Percentiles rank a stretch among this genome's conserved stretches.
Conservation (phyloP, 148 eudicot species). For the Cornus controversa region DNA sequence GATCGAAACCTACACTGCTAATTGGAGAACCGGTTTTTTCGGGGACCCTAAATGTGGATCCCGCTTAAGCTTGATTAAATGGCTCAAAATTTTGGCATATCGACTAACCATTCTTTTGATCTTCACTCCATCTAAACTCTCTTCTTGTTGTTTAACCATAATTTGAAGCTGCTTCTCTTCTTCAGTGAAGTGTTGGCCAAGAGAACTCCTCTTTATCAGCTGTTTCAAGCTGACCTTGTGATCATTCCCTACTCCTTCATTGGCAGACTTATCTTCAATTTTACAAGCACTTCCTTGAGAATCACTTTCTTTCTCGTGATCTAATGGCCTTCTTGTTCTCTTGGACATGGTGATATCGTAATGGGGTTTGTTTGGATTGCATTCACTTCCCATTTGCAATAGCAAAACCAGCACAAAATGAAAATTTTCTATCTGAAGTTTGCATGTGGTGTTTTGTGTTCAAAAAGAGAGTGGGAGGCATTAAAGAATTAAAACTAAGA, state of each 20-base stretch:
- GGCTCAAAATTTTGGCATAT: slow-evolving; percentile 27
- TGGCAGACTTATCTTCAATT: not conserved
- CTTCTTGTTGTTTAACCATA: slow-evolving; percentile 23
- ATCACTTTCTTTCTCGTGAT: slow-evolving; percentile 8
- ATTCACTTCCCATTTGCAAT: slow-evolving; percentile 33
- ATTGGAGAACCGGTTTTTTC: slow-evolving; percentile 10
- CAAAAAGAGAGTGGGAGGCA: no score
- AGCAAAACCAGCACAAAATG: not conserved
- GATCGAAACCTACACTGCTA: not conserved
- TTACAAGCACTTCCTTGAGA: not conserved
- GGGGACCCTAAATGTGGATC: slow-evolving; percentile 7
- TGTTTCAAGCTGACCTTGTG: slow-evolving; percentile 38
- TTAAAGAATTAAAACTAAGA: not conserved
- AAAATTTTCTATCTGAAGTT: no score
- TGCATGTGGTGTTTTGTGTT: no score
- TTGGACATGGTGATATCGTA: slow-evolving; percentile 42
- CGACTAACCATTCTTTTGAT: slow-evolving; percentile 32
- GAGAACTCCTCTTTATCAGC: slow-evolving; percentile 28
- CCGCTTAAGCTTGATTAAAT: slow-evolving; percentile 33
- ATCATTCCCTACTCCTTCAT: slow-evolving; percentile 6
- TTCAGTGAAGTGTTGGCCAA: slow-evolving; percentile 35
- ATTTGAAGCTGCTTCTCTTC: slow-evolving; percentile 34
- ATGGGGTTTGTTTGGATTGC: slow-evolving; percentile 13
- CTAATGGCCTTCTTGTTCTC: slow-evolving; percentile 35
- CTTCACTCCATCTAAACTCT: slow-evolving; percentile 21